phyloP scores from a whole-genome alignment of 257 asterid genomes.

The Primulina eburnea region DNA sequence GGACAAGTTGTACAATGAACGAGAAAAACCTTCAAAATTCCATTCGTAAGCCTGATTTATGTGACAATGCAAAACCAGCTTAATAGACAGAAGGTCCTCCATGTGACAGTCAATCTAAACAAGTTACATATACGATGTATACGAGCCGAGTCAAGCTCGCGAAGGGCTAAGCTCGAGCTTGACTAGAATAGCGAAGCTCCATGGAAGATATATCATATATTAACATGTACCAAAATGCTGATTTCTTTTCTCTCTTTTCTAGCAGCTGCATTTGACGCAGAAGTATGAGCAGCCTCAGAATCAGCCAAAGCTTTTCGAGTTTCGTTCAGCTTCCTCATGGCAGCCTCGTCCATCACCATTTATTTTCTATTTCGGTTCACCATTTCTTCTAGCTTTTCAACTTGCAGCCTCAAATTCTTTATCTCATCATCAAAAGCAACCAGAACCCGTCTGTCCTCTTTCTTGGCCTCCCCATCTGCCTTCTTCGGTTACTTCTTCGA shows the following conservation, averaged over 20 bases:
- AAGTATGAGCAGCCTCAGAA: constrained; percentile 77
- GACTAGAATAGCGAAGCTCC: not conserved
- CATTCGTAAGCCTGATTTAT: too few relatives aligned
- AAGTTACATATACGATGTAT: not conserved
- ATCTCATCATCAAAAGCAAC: constrained; percentile 72
- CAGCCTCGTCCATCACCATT: constrained; percentile 78
- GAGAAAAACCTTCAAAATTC: too few relatives aligned
- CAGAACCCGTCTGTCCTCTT: constrained; percentile 58
- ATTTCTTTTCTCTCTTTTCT: constrained; percentile 78
- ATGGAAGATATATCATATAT: not conserved
- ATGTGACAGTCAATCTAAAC: not conserved
- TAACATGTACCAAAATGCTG: not conserved
- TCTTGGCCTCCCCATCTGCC: constrained; percentile 45
- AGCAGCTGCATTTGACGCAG: constrained; percentile 70
- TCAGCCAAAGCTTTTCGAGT: constrained; percentile 71
- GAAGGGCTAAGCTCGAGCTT: not conserved
- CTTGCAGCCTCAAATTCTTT: constrained; percentile 58
- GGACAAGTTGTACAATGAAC: too few relatives aligned
- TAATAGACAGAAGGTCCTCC: not conserved
- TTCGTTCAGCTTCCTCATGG: constrained; percentile 71
- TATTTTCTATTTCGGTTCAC: constrained; percentile 75
- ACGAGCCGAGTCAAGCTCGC: not conserved
- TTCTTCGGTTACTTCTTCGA: constrained; percentile 44
- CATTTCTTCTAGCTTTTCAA: constrained; percentile 80
- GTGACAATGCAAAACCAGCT: too few relatives aligned